These are phyloP conservation scores for Fomes fomentarius DNA, from an alignment of 1,284 basidiomycete genomes.

Conservation along the genomic window DNA sequence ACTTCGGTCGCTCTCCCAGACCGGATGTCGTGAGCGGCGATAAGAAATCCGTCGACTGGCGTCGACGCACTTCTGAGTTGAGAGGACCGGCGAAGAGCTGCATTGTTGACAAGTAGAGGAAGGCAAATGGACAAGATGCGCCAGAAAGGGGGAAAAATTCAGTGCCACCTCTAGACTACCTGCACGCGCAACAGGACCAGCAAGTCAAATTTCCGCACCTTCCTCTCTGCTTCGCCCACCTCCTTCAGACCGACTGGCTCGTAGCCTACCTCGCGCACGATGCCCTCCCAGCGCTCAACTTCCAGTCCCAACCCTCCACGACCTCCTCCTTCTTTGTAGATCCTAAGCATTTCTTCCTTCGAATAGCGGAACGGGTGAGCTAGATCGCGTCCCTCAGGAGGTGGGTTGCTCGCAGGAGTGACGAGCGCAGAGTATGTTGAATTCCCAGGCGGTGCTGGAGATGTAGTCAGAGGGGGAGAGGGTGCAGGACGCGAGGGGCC, in stretches of 20 bases:
- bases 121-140: background rate
- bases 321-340: slow-evolving; percentile 82
- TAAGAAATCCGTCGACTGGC: slow-evolving; percentile 74
- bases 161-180: slow-evolving; percentile 9
- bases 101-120: background rate
- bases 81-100: slow-evolving; percentile 75
- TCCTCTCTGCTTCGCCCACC: slow-evolving; percentile 83
- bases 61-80: slow-evolving; percentile 81
- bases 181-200: background rate
- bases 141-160: slow-evolving; percentile 6
- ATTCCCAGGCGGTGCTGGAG: slow-evolving; percentile 50
- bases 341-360: slow-evolving; percentile 82
- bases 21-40: slow-evolving; percentile 55
- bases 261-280: slow-evolving; percentile 74
- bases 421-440: slow-evolving; percentile 83
- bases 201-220: slow-evolving; percentile 55
- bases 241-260: slow-evolving; percentile 82
- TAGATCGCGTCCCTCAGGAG: slow-evolving; percentile 61
- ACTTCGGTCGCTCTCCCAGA: slow-evolving; percentile 59
- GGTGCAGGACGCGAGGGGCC: slow-evolving; percentile 55
- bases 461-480: slow-evolving; percentile 54
- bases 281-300: slow-evolving; percentile 84
- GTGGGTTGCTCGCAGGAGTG: slow-evolving; percentile 54
- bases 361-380: slow-evolving; percentile 84
- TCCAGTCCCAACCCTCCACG: slow-evolving; percentile 79